Base-by-base conservation (phyloP, 176 grass and related monocot genomes). In the Juncus inflexus region DNA sequence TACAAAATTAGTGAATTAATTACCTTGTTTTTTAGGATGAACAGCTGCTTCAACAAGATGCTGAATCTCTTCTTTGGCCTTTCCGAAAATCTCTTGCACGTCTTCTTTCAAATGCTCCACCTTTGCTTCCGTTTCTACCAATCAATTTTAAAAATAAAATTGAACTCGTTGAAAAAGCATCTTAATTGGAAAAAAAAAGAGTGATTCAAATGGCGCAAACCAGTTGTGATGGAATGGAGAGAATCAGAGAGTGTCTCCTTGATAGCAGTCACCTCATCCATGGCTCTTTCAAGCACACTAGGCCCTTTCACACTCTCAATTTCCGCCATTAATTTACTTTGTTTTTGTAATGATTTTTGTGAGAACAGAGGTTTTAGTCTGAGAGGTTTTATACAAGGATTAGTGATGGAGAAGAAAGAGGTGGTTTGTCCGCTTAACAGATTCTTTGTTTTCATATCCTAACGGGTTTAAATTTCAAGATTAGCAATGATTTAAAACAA, bases 271-370 rank as follows among this genome's bases (percentile, higher is more conserved):
- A 56, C 66, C 35, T 69, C 66, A 14, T 69, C 66, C 66, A 55
- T 69, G 7, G 66, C 66, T 55, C 66, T 50, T 54, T 69, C 66
- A 69, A 69, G 49, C 52, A 69, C 66, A 57, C 66, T 55, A 15
- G 66, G 51, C 3, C 66, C 66, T 55, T 69, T 69, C 9, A 57
- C 15, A 38, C 49, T 37, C 28, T 68, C 49, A 5, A 10, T 53
- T 12, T 40, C 52, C 66, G 52, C 51, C 66, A 69, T 66, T 49
- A 28, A 9, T 16, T 42, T 35, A 12, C 15, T 45, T 14, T 12
- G 39, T 42, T 69, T 38, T 68, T 35, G 9, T 66, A 35, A 6
- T 40, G 66, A 38, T 58, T 39, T 40, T 42, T n/a, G n/a, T 56
- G 7, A 8, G 52, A 57, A 70, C 9, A 5, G 12, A 42, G 52